Evolutionary conservation across 2,329 filamentous ascomycete species (phyloP), one percentile per base, ranked within the genome.

Genomic region (Plenodomus tracheiphilus): DNA sequence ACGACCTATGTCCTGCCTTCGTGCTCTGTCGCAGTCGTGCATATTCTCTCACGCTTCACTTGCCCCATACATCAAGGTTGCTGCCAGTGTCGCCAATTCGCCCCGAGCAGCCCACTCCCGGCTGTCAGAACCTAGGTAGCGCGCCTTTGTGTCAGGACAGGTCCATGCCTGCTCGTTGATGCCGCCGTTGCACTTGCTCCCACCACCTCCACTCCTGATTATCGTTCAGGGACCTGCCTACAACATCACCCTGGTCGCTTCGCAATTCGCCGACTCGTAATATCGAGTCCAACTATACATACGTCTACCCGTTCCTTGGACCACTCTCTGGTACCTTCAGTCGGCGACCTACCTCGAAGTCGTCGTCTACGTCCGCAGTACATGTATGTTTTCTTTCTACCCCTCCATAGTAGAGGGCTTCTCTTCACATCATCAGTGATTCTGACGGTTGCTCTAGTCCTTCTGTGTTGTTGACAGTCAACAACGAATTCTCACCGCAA

Each of bases 141-240:
- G 58, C 58, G 41, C 41, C 52, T 51, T 46, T 51, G 51, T 48
- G 49, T 53, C 42, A 46, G 56, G 41, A 47, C 58, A 60, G 61
- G 59, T 55, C 53, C 49, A 65, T 65, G 66, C 61, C 53, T 57
- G 59, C 48, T 58, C 44, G 39, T 60, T 66, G 59, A 65, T 67
- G 55, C 61, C 61, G 61, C 54, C 56, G 49, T 58, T 48, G 47
- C 54, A 51, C 51, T 59, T 62, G 43, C 60, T 61, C 43, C 55
- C 52, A 53, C 51, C 49, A 43, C 53, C 50, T 54, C 48, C 48
- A 55, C 54, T 50, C 58, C 58, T 58, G 62, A 61, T 56, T 65
- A 59, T 56, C 55, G 48, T 57, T 50, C 58, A 53, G 56, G 58
- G 59, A 54, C 46, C 56, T 52, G 58, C 53, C 55, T 59, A 56